phyloP scores from a whole-genome alignment of 305 asterid species.

The Fraxinus nigra region DNA sequence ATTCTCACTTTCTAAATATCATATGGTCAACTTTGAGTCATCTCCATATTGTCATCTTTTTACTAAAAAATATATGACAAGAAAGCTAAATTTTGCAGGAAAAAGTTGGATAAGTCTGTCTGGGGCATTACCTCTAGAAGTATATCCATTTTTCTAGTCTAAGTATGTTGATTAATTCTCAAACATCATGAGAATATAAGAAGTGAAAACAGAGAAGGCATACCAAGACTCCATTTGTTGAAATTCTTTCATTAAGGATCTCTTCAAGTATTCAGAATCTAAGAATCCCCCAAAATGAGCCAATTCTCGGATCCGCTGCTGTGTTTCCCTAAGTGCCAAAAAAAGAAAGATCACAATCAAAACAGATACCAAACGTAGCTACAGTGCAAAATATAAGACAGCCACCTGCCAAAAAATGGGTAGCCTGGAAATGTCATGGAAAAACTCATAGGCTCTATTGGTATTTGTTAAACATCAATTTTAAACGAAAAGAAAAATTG shows the following conservation, averaged over 20 bases:
- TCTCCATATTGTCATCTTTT: not conserved
- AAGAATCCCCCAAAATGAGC: slow-evolving; percentile 83
- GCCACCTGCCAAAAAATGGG: slow-evolving; percentile 2
- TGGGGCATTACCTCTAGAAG: not conserved
- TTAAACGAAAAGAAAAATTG: not conserved
- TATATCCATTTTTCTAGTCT: slow-evolving; percentile 6
- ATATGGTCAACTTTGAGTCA: not conserved
- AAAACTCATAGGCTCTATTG: slow-evolving; percentile 3
- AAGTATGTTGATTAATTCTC: not conserved
- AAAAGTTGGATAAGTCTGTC: not conserved
- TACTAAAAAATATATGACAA: not conserved
- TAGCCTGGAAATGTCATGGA: not conserved
- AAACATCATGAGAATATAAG: slow-evolving; percentile 18
- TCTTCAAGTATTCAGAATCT: slow-evolving; percentile 64
- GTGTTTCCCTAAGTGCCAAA: slow-evolving; percentile 56
- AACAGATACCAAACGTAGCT: slow-evolving; percentile 6
- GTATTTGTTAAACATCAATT: slow-evolving; percentile 7
- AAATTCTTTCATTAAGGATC: slow-evolving; percentile 79
- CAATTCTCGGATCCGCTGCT: slow-evolving; percentile 63
- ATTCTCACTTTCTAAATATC: not conserved
- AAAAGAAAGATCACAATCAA: slow-evolving; percentile 22
- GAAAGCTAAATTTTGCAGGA: not conserved
- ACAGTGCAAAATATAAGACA: not conserved
- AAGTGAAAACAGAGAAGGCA: slow-evolving; percentile 19
- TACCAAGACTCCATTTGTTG: slow-evolving; percentile 77